Percentiles rank a stretch among this genome's conserved stretches.
Conservation (phyloP, 2,329 filamentous ascomycete genomes). For the Aureobasidium vineae region DNA sequence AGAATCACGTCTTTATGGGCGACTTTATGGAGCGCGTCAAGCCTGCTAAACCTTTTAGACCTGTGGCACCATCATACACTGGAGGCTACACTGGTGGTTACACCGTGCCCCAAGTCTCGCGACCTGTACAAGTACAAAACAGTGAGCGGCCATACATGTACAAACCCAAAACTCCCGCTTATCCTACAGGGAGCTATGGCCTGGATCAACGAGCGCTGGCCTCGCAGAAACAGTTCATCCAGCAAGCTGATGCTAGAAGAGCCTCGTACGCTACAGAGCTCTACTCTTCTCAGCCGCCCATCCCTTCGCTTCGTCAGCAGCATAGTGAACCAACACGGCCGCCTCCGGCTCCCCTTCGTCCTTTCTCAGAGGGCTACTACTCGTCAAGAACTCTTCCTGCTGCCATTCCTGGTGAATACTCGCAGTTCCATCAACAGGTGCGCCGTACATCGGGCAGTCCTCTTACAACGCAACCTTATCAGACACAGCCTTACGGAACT, state of each 20-base stretch:
- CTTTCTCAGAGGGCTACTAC: conserved; percentile 42
- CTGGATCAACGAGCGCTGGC: conserved; percentile 35
- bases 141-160: conserved; percentile 40
- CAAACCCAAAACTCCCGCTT: conserved; percentile 39
- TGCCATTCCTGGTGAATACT: conserved; percentile 40
- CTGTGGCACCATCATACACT: conserved; percentile 33
- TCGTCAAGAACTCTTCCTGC: conserved; percentile 39
- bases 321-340: conserved; percentile 31
- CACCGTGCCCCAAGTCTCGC: conserved; percentile 5
- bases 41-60: conserved; percentile 32
- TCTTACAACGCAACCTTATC: conserved; percentile 17
- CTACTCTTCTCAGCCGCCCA: background rate
- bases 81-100: conserved; percentile 16
- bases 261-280: conserved; percentile 7
- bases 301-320: conserved; percentile 30
- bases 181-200: conserved; percentile 30
- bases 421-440: conserved; percentile 34
- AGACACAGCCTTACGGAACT: conserved; percentile 21
- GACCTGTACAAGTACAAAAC: conserved; percentile 8
- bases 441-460: conserved; percentile 31
- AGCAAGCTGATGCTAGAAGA: conserved; percentile 14
- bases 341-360: conserved; percentile 33
- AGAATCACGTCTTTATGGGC: conserved; percentile 64
- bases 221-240: conserved; percentile 18
- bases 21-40: conserved; percentile 70